These are phyloP conservation scores for Taphrina pruni DNA, from an alignment of 1,139 yeast species.

Conservation along the genomic window DNA sequence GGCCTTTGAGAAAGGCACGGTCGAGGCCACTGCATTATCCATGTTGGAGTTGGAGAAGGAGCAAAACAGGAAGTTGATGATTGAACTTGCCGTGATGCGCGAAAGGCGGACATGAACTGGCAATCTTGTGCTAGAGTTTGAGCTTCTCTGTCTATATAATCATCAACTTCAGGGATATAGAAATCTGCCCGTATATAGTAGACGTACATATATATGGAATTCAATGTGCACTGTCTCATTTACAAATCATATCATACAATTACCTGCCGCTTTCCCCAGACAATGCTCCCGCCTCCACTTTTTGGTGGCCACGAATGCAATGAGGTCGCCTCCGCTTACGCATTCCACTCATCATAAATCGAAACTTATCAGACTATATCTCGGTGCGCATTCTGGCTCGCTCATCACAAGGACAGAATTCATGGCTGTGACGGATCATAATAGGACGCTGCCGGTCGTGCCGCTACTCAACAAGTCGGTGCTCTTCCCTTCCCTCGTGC, in stretches of 20 bases:
- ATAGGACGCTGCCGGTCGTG: slow-evolving; percentile 10
- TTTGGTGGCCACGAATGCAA: neutral
- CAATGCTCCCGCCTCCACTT: neutral
- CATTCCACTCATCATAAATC: no score
- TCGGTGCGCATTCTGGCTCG: no score
- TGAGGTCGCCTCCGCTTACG: neutral
- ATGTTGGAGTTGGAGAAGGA: slow-evolving; percentile 38
- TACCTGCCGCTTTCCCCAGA: neutral
- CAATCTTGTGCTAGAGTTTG: neutral
- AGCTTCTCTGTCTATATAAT: neutral
- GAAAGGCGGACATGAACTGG: neutral
- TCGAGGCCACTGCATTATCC: slow-evolving; percentile 31
- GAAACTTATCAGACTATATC: no score
- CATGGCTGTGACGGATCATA: slow-evolving; percentile 16
- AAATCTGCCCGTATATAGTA: neutral
- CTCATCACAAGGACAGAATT: neutral
- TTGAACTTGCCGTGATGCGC: slow-evolving; percentile 10
- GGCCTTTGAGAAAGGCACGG: slow-evolving; percentile 14
- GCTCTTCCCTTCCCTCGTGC: slow-evolving; percentile 33
- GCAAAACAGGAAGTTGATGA: slow-evolving; percentile 14
- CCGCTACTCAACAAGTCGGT: slow-evolving; percentile 30
- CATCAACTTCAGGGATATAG: neutral
- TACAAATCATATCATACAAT: neutral
- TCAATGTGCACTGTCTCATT: neutral
- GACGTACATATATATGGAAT: no score